Conservation (phyloP, 768 basidiomycete genomes). For the Tephrocybe sp. region DNA sequence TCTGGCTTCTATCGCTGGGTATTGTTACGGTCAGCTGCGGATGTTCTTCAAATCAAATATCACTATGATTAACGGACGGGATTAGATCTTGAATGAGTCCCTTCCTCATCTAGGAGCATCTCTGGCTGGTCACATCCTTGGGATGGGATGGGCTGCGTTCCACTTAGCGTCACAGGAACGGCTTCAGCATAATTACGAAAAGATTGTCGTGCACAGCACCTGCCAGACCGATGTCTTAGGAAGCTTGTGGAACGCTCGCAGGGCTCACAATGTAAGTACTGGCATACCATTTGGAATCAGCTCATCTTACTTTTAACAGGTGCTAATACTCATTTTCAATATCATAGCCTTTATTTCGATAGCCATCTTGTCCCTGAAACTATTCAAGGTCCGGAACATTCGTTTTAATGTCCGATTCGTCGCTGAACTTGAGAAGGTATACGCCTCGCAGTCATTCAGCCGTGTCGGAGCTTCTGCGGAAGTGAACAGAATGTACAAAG, state of each 20-base stretch:
- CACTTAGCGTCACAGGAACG: constrained; percentile 33
- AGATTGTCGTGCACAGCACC: constrained; percentile 32
- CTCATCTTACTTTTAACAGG: constrained; percentile 23
- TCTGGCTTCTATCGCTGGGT: constrained; percentile 48
- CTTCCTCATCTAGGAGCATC: constrained; percentile 51
- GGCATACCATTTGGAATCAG: not conserved
- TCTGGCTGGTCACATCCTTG: constrained; percentile 44
- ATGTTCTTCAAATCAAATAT: not conserved
- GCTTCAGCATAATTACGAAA: constrained; percentile 31
- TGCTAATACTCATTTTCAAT: constrained; percentile 41
- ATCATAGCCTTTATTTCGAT: constrained; percentile 34
- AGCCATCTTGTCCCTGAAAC: constrained; percentile 36
- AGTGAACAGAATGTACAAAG: constrained; percentile 50
- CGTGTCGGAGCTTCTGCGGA: constrained; percentile 47
- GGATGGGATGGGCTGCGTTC: constrained; percentile 47
- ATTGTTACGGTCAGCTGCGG: constrained; percentile 40
- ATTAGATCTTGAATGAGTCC: constrained; percentile 49
- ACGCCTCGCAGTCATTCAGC: constrained; percentile 43
- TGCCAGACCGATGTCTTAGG: constrained; percentile 44
- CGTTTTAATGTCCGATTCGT: not conserved
- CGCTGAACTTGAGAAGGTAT: constrained; percentile 31
- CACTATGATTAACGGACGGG: not conserved
- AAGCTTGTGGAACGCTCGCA: constrained; percentile 40
- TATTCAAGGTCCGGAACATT: constrained; percentile 38
- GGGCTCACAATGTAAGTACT: constrained; percentile 34